A percentile compares a stretch with the other conserved stretches of the same genome.
Conservation (phyloP, 441 rosid genomes). For the Cnidoscolus chayamansa region DNA sequence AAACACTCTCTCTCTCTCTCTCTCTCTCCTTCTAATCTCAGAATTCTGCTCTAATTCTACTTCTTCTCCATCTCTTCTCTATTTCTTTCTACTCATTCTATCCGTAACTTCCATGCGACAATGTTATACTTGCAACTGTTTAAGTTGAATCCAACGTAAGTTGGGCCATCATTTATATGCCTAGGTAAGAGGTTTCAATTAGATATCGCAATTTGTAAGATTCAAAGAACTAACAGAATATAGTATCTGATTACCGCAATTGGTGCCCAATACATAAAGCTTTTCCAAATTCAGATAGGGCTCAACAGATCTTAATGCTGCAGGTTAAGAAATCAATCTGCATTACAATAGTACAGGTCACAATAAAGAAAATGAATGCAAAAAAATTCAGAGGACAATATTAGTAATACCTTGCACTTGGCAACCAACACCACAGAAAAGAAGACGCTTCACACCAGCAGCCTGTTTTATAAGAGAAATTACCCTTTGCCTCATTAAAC, state of each 20-base stretch:
- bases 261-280: slow-evolving; percentile 93
- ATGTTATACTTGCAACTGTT: not conserved
- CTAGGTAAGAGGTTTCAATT: slow-evolving; percentile 1
- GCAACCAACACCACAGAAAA: slow-evolving; percentile 96
- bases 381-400: slow-evolving; percentile 15
- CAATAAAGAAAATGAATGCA: slow-evolving; percentile 33
- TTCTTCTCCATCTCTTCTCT: too few species aligned
- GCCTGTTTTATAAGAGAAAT: slow-evolving; percentile 44
- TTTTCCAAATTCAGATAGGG: slow-evolving; percentile 77
- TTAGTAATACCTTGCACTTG: slow-evolving; percentile 79
- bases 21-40: too few species aligned
- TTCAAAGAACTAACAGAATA: not conserved
- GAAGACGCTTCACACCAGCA: slow-evolving; percentile 91
- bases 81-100: too few species aligned
- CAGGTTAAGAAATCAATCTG: slow-evolving; percentile 87
- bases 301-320: slow-evolving; percentile 96
- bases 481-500: slow-evolving; percentile 7
- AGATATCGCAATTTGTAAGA: not conserved
- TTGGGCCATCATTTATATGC: not conserved
- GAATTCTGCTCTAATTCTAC: too few species aligned
- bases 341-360: slow-evolving; percentile 75
- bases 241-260: slow-evolving; percentile 59
- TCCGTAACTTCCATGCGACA: too few species aligned
- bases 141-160: not conserved
- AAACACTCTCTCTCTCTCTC: too few species aligned